Percentiles rank a stretch among this genome's conserved stretches.
phyloP scores from a whole-genome alignment of 192 early-diverging fungal species.

The Coemansia sp. region DNA sequence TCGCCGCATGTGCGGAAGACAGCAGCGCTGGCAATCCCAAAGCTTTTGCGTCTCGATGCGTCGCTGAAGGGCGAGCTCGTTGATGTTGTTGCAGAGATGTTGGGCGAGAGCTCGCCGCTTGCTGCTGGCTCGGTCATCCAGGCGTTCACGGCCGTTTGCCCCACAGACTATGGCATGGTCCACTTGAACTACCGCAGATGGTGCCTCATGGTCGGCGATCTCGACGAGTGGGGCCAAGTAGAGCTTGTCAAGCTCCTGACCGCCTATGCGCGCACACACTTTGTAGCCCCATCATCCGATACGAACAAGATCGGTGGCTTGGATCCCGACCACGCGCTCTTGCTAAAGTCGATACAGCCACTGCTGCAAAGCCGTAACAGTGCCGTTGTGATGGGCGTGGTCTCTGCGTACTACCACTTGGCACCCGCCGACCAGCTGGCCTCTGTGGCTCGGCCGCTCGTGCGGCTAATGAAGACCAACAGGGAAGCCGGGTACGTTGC shows the following conservation, averaged over 20 bases:
- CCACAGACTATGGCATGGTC: slow-evolving; percentile 80
- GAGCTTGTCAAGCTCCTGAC: slow-evolving; percentile 77
- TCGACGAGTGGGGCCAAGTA: slow-evolving; percentile 97
- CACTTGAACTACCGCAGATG: slow-evolving; percentile 89
- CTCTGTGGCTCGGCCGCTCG: slow-evolving; percentile 69
- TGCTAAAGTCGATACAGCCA: slow-evolving; percentile 68
- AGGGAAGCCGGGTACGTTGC: slow-evolving; percentile 82
- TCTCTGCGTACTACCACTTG: slow-evolving; percentile 69
- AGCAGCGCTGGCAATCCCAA: slow-evolving; percentile 88
- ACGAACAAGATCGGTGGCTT: slow-evolving; percentile 22
- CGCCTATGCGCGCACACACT: slow-evolving; percentile 74
- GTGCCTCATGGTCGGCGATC: slow-evolving; percentile 80
- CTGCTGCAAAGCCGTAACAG: slow-evolving; percentile 85
- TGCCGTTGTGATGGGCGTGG: slow-evolving; percentile 75
- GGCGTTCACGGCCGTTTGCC: slow-evolving; percentile 87
- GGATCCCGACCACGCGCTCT: slow-evolving; percentile 80
- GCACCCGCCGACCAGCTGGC: slow-evolving; percentile 60
- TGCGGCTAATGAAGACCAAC: slow-evolving; percentile 71
- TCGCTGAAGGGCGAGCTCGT: slow-evolving; percentile 73
- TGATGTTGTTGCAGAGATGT: slow-evolving; percentile 71
- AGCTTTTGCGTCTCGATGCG: slow-evolving; percentile 76
- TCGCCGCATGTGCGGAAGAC: slow-evolving; percentile 94
- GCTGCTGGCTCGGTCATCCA: slow-evolving; percentile 86
- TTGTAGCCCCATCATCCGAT: slow-evolving; percentile 11
- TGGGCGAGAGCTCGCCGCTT: slow-evolving; percentile 83